Evolutionary conservation across 192 early-diverging fungal species (phyloP).

Genomic region (Umbelopsis sp.): DNA sequence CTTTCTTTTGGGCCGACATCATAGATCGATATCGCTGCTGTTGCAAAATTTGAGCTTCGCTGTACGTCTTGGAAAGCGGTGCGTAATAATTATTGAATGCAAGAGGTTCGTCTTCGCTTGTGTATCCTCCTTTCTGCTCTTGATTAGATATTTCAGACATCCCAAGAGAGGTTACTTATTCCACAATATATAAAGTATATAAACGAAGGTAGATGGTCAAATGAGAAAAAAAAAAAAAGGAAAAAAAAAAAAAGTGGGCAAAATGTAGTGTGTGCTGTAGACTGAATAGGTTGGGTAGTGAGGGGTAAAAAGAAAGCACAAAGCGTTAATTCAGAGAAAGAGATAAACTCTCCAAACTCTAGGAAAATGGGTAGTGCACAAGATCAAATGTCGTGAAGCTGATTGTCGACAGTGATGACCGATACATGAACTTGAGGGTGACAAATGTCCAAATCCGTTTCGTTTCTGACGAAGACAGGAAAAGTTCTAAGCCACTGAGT

Average conservation of each 20-base stretch:
- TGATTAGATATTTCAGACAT: conserved; percentile 15
- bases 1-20: conserved; percentile 39
- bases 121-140: background rate
- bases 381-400: background rate
- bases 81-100: conserved; percentile 27
- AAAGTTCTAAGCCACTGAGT: conserved; percentile 11
- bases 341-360: conserved; percentile 18
- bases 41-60: background rate
- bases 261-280: background rate
- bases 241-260: background rate
- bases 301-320: background rate
- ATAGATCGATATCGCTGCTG: background rate
- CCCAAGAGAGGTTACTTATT: background rate
- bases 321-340: conserved; percentile 16
- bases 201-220: background rate
- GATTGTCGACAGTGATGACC: background rate
- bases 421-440: background rate
- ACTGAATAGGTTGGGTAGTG: background rate
- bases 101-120: conserved; percentile 40
- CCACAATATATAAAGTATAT: background rate
- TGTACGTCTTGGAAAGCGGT: conserved; percentile 24
- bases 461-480: conserved; percentile 10
- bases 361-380: background rate
- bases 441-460: background rate
- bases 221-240: background rate